Conservation (phyloP, 2,329 filamentous ascomycete genomes). For the Cladosporium oxysporum region DNA sequence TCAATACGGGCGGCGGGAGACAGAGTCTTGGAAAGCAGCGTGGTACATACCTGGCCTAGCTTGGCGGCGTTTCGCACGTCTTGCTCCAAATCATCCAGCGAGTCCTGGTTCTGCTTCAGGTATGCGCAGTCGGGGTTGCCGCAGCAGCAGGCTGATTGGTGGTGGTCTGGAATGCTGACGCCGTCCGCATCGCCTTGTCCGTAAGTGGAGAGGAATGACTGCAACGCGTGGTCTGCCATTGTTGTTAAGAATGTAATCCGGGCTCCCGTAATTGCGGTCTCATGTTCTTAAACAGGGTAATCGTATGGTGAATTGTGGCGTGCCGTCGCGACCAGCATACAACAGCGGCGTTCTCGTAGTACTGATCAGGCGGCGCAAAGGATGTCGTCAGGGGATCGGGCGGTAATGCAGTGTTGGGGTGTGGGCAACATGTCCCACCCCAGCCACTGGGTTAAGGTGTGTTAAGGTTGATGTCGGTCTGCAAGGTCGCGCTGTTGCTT, state of each 20-base stretch:
- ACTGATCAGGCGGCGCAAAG: background rate
- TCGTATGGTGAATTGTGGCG: constrained; percentile 1
- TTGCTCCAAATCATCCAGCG: constrained; percentile 79
- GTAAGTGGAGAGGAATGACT: constrained; percentile 22
- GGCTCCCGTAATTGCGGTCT: constrained; percentile 18
- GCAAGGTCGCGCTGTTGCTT: constrained; percentile 8
- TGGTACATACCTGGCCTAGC: constrained; percentile 80
- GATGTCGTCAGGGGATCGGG: background rate
- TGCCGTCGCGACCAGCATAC: background rate
- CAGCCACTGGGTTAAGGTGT: constrained; percentile 3
- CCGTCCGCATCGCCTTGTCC: constrained; percentile 16
- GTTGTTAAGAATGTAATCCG: constrained; percentile 18
- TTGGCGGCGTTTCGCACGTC: constrained; percentile 84
- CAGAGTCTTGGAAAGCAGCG: background rate
- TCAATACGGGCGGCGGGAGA: constrained; percentile 14
- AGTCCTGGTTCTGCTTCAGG: constrained; percentile 74
- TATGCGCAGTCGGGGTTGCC: constrained; percentile 76
- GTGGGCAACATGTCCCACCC: constrained; percentile 3
- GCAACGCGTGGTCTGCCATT: constrained; percentile 20
- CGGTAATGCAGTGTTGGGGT: background rate
- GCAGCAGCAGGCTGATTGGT: constrained; percentile 70
- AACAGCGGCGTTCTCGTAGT: background rate
- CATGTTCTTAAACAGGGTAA: constrained; percentile 17
- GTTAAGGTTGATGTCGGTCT: constrained; percentile 9
- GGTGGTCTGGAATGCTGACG: constrained; percentile 11